Evolutionary conservation across 805 yeast species (phyloP), one percentile per base, ranked within the genome.

Genomic region (Barnettozyma sucrosica): DNA sequence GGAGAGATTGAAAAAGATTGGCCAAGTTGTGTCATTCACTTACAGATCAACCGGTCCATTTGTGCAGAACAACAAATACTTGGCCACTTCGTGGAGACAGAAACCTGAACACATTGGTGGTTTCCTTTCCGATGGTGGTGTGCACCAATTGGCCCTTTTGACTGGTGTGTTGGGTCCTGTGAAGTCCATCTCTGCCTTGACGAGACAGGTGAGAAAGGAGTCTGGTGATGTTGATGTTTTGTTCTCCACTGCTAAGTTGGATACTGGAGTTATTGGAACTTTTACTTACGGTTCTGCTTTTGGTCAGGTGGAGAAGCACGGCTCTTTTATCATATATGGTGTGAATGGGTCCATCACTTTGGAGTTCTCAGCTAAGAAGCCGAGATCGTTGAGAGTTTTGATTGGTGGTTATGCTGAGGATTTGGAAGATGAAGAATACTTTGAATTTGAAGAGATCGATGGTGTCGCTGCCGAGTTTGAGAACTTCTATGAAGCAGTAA

Each of bases 71-170:
- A 81, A 76, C 67, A 79, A 83, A 61, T 86, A 85, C 60, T 62
- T 80, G 50, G 64, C 69, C 20, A 90, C 97, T 2, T 47, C 81
- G 14, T 92, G 98, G 98, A 83, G 97, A 75, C 79, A 77, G 63
- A 74, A 82, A 42, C 97, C 98, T 28, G 83, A 88, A 66, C 97
- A 92, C 63, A 77, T 89, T 55, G 98, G 98, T 46, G 97, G 97
- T 0, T 90, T 74, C 67, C 71, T 92, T 58, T 83, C 92, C 49
- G 98, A 92, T 61, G 97, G 97, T 60, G 98, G 97, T 63, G 98
- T 92, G 21, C 98, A 92, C 67, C 97, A 90, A 66, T 70, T 90
- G 64, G 96, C 96, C 3, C 69, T 89, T 34, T 75, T 90, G 54
- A 89, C 96, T 8, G 88, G 80, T 50, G 80, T 89, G 18, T 71